Evolutionary conservation across 768 basidiomycete species (phyloP), one percentile per base, ranked within the genome.

Genomic region (Trametes cingulata): DNA sequence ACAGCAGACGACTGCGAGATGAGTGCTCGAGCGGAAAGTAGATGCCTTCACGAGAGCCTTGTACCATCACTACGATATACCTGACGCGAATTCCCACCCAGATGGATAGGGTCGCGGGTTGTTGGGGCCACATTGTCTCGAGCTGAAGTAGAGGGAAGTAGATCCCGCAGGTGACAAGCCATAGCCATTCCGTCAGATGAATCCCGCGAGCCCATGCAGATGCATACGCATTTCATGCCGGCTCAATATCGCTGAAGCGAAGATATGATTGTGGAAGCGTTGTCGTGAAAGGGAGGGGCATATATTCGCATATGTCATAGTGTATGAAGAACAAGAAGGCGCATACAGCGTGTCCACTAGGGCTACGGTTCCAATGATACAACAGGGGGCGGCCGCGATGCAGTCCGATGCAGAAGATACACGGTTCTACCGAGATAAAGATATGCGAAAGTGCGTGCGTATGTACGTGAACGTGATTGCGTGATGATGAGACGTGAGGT

Each of bases 1-100:
- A 9, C 81, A 81, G 62, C 86, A 86, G 70, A 86, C 86, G 12
- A 88, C 86, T 15, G 89, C 88, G 4, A 74, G 79, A 27, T 82
- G 65, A 56, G 24, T 29, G 15, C 17, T n/a, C 7, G 13, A 40
- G 39, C 39, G 39, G 13, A 13, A 40, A 40, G 39, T n/a, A 40
- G 39, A n/a, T 40, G 39, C 6, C 6, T n/a, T 13, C 5, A 35
- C 9, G 27, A 6, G 29, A 33, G 29, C 29, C 10, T 33, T 33
- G 10, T 33, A 33, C 4, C 29, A 33, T 33, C 29, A 33, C 29
- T 5, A 33, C 10, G 4, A 10, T 33, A 33, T 33, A 33, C 29
- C 29, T 33, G 29, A 33, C 29, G 10, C 10, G 6, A 33, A 10
- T 5, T 10, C n/a, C n/a, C n/a, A n/a, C n/a, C n/a, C n/a, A n/a